Evolutionary conservation across 164 flowering plant genomes (phyloP).

Genomic region (Chimonanthus salicifolius): DNA sequence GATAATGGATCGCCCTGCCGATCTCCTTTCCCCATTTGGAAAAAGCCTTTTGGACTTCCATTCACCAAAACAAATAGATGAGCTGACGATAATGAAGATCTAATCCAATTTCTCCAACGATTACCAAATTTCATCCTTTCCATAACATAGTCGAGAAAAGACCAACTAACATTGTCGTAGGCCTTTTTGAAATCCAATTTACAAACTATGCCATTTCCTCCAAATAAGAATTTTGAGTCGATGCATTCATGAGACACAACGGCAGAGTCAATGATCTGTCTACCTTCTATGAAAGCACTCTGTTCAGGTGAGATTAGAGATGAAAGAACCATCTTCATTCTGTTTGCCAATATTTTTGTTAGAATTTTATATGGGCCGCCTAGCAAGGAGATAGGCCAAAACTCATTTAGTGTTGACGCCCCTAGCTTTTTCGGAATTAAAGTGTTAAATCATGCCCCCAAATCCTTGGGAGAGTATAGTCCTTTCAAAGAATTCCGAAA

Average conservation of each 20-base stretch:
- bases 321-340: neutral
- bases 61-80: no score
- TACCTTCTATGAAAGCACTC: neutral
- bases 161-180: no score
- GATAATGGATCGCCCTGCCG: no score
- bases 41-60: no score
- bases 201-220: no score
- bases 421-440: neutral
- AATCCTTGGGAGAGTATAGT: neutral
- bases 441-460: neutral
- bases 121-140: no score
- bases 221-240: neutral
- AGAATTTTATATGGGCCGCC: neutral
- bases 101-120: no score
- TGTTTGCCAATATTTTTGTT: neutral
- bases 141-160: no score
- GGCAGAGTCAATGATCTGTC: neutral
- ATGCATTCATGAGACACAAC: neutral
- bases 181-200: no score
- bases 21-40: no score
- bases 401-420: neutral
- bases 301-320: neutral
- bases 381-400: neutral
- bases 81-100: no score
- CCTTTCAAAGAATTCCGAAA: neutral